These are phyloP conservation scores for Rosa hybrid DNA, from an alignment of 331 rosid species.

Conservation along the genomic window DNA sequence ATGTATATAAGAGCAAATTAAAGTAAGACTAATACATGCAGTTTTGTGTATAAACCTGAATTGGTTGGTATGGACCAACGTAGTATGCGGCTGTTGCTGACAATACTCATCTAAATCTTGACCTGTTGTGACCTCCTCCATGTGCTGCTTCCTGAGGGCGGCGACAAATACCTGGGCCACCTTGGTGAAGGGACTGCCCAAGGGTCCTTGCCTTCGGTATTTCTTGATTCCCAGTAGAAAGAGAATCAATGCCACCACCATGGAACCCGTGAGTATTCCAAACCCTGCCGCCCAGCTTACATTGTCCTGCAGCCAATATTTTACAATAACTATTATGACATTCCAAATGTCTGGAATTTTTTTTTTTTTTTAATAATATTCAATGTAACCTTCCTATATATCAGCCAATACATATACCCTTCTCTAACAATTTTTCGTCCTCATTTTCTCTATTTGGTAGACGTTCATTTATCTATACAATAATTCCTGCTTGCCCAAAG, in stretches of 20 bases:
- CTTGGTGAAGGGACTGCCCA: conserved; percentile 45
- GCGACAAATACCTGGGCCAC: conserved; percentile 47
- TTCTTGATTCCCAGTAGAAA: conserved; percentile 34
- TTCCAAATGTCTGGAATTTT: no score
- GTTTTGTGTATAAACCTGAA: conserved; percentile 2
- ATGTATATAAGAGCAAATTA: background rate
- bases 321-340: no score
- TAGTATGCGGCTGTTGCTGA: background rate
- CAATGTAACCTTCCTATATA: no score
- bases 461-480: no score
- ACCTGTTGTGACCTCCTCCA: background rate
- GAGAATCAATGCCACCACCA: conserved; percentile 29
- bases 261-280: conserved; percentile 26
- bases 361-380: no score
- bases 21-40: background rate
- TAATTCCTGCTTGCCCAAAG: no score
- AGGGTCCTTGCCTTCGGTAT: conserved; percentile 32
- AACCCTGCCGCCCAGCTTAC: conserved; percentile 38
- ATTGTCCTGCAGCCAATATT: conserved; percentile 24
- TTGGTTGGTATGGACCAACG: conserved; percentile 23
- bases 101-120: background rate
- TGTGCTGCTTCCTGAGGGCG: conserved; percentile 29
- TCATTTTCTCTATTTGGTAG: no score
- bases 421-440: no score
- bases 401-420: no score